Evolutionary conservation across 83 land plant genomes (phyloP), one percentile per base, ranked within the genome.

Genomic region (Diphasiastrum complanatum): DNA sequence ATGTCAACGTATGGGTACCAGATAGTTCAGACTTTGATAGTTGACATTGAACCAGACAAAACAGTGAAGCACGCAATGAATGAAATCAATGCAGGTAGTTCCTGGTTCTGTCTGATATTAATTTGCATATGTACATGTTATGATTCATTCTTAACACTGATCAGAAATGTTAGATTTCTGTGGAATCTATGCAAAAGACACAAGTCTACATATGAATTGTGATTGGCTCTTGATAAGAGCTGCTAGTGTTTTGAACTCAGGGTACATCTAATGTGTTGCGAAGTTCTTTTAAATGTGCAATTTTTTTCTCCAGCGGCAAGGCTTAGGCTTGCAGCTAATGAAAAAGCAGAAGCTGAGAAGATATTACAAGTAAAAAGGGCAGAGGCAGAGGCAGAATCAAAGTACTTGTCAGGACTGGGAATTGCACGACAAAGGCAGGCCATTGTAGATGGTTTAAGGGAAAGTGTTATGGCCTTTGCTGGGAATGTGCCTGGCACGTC

Each of bases 271-370:
- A n/a, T n/a, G n/a, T n/a, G n/a, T 35, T 19, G 32, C 47, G 24
- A 46, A 20, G 12, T 27, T 72, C 10, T 16, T n/a, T 45, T 23
- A 43, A 20, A 11, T 41, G 3, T 14, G 34, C 31, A 11, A 34
- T 63, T 37, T 19, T 35, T 46, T 22, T 53, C 23, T 36, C 41
- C 70, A 77, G 84, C 84, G 37, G 65, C 78, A 14, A 71, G 87
- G 41, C 60, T 81, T 72, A 77, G 84, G 70, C 46, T 77, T 18
- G 88, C 88, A 51, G 78, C 88, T 11, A 66, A 65, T 32, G 82
- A 81, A 60, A 84, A 78, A 54, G 88, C 80, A 6, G 88, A 84
- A 63, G 88, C 77, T 0, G 88, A 81, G 79, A 84, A 84, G 66
- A 81, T 84, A 22, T 36, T 81, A 49, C 81, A 81, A 71, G 79